A percentile compares a stretch with the other conserved stretches of the same genome.
Evolutionary conservation across 768 basidiomycete genomes (phyloP).

Genomic region (Chalciporus sphaerocephalus): DNA sequence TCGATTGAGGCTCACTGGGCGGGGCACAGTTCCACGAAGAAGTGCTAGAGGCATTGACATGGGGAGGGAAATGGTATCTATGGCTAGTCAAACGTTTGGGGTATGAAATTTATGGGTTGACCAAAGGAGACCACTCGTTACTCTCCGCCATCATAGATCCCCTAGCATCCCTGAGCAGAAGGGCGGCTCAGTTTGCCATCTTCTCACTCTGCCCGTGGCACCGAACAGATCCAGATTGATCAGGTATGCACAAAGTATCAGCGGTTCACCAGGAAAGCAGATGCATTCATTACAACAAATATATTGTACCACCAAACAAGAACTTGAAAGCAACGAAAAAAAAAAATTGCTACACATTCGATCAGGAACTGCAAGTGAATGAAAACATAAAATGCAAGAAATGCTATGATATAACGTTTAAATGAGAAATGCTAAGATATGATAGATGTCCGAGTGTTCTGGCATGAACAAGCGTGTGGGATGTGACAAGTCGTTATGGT

Average conservation of each 20-base stretch:
- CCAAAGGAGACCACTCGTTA: background rate
- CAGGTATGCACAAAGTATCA: too few species aligned
- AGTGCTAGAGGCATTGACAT: constrained; percentile 14
- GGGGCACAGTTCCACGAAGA: constrained; percentile 6
- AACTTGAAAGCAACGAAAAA: constrained; percentile 25
- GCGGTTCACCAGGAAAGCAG: background rate
- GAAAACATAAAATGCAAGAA: constrained; percentile 24
- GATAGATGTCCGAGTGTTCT: constrained; percentile 21
- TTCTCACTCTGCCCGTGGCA: constrained; percentile 2
- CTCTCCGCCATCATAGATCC: background rate
- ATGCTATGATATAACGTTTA: constrained; percentile 33
- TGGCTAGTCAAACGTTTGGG: background rate
- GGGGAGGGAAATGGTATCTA: background rate
- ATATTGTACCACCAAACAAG: constrained; percentile 20
- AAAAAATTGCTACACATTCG: constrained; percentile 29
- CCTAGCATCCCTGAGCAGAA: too few species aligned
- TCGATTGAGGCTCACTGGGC: constrained; percentile 22
- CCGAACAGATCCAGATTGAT: too few species aligned
- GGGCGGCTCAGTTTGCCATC: too few species aligned
- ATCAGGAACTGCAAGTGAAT: constrained; percentile 20
- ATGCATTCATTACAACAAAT: constrained; percentile 29
- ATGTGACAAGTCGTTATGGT: constrained; percentile 18
- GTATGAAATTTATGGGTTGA: background rate
- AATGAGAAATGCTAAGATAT: constrained; percentile 30
- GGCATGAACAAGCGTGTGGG: constrained; percentile 24